Conservation (phyloP, 176 grass and related monocot species). For the Dendrocalamus sinicus region DNA sequence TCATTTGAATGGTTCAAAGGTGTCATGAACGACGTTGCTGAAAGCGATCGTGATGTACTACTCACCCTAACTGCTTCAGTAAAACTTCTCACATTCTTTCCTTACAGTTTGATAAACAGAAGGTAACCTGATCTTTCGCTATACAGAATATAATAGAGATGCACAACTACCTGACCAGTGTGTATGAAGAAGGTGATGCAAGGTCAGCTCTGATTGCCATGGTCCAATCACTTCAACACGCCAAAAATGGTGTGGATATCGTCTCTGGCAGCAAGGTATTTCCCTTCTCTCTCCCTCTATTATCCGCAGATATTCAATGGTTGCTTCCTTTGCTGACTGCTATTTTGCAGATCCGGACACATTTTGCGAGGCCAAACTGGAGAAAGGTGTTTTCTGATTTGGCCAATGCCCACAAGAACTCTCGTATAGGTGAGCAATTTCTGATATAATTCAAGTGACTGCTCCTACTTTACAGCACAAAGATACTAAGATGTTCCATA, state of each 20-base stretch:
- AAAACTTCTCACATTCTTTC: neutral
- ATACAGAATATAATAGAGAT: conserved; percentile 90
- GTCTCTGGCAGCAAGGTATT: conserved; percentile 87
- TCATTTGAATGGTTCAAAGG: conserved; percentile 93
- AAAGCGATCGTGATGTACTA: conserved; percentile 66
- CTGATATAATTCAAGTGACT: neutral
- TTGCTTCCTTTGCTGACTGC: neutral
- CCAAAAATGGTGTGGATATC: conserved; percentile 85
- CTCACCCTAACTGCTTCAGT: conserved; percentile 23
- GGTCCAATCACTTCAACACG: conserved; percentile 92
- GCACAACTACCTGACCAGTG: conserved; percentile 98
- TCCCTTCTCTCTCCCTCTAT: neutral
- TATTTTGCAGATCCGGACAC: conserved; percentile 79
- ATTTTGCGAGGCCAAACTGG: conserved; percentile 98
- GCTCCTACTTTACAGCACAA: neutral
- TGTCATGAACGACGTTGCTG: conserved; percentile 82
- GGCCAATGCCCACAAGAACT: conserved; percentile 69
- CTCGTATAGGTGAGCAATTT: conserved; percentile 70
- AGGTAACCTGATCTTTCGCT: conserved; percentile 26
- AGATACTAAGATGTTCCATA: conserved; percentile 15
- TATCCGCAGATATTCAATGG: neutral
- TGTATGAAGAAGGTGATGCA: conserved; percentile 99
- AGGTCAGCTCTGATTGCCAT: conserved; percentile 90
- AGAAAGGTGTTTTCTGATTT: conserved; percentile 95
- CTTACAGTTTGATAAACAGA: neutral